Conservation (phyloP, 192 early-diverging fungal species). For the Backusella sp. region DNA sequence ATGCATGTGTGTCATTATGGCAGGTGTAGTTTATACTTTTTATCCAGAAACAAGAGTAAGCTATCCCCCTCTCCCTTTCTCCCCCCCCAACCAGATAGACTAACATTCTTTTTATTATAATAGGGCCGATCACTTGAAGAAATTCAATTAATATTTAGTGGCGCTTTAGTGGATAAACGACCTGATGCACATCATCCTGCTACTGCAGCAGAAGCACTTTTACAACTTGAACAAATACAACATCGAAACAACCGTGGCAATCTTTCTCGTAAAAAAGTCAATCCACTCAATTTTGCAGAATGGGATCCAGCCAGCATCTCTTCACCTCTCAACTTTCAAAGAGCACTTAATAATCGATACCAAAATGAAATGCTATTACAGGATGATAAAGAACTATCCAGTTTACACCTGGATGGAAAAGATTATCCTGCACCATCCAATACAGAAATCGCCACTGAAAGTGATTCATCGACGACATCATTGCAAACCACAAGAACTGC, state of each 20-base stretch:
- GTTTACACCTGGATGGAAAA: background rate
- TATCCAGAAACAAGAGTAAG: slow-evolving; percentile 76
- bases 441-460: background rate
- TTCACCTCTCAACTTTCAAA: background rate
- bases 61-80: background rate
- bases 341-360: background rate
- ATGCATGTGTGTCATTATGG: slow-evolving; percentile 51
- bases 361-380: background rate
- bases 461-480: background rate
- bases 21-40: slow-evolving; percentile 58
- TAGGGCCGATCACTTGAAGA: slow-evolving; percentile 29
- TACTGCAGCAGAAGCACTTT: slow-evolving; percentile 29
- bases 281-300: background rate
- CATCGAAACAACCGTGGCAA: background rate
- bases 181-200: slow-evolving; percentile 28
- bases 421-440: background rate
- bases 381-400: background rate
- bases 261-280: background rate
- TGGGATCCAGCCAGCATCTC: background rate
- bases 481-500: background rate
- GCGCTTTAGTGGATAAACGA: slow-evolving; percentile 20
- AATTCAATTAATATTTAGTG: slow-evolving; percentile 33
- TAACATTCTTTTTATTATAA: background rate
- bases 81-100: too few relatives aligned
- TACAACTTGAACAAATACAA: background rate